Conservation (phyloP, 1,139 yeast genomes). For the Suhomyces kunorum region DNA sequence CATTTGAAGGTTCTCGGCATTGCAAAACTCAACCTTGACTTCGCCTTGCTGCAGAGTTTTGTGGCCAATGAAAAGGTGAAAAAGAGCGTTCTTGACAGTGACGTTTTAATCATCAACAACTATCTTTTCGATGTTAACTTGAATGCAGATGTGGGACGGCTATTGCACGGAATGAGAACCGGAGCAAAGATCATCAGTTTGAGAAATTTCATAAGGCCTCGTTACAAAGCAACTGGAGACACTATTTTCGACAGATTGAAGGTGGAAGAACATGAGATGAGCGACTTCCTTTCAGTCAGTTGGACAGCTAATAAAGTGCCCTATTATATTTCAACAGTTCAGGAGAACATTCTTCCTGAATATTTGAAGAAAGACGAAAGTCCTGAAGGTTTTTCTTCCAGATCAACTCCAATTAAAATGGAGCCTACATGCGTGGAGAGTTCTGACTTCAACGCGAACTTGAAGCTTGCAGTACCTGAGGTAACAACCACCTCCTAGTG, state of each 20-base stretch:
- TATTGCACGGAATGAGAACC: slow-evolving; percentile 62
- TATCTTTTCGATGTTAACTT: slow-evolving; percentile 76
- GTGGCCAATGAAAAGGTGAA: slow-evolving; percentile 61
- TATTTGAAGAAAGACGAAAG: slow-evolving; percentile 16
- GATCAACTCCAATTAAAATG: neutral
- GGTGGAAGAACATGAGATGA: slow-evolving; percentile 66
- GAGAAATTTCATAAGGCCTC: slow-evolving; percentile 67
- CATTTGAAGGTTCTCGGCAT: slow-evolving; percentile 68
- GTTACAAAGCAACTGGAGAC: slow-evolving; percentile 56
- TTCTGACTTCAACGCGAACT: neutral
- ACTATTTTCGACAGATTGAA: slow-evolving; percentile 62
- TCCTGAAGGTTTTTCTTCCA: slow-evolving; percentile 2
- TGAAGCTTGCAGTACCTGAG: slow-evolving; percentile 2
- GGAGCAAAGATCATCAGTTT: slow-evolving; percentile 81
- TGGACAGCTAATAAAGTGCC: slow-evolving; percentile 90
- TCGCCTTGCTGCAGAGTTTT: slow-evolving; percentile 71
- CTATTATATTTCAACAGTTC: slow-evolving; percentile 75
- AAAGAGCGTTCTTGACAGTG: slow-evolving; percentile 57
- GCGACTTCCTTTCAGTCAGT: slow-evolving; percentile 69
- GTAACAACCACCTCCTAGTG: neutral
- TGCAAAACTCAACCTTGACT: slow-evolving; percentile 52
- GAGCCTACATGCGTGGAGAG: neutral
- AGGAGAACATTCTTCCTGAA: slow-evolving; percentile 29
- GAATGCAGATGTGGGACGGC: slow-evolving; percentile 65
- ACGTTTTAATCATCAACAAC: slow-evolving; percentile 77